Base-by-base conservation (phyloP, 352 stramenopile genomes). In the Globisporangium emineosum region DNA sequence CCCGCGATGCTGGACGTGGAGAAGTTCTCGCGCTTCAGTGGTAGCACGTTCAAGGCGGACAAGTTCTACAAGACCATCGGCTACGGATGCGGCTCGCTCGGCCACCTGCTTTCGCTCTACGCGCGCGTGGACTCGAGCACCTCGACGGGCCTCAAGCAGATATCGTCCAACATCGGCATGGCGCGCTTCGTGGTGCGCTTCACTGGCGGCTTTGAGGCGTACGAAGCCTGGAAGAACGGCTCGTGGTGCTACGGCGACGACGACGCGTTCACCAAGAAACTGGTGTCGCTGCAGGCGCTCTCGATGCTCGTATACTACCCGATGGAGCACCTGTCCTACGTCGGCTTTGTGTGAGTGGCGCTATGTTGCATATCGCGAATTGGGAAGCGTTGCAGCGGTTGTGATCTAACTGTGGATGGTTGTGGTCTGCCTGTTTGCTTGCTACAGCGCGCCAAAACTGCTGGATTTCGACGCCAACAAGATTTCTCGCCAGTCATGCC, bases 261-360 rank as follows among this genome's bases (percentile, higher is more conserved):
- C 58, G 78, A 86, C 66, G 80, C 85, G 13, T 62, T 79, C 65
- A 66, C 90, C 54, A 72, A 78, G 35, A 68, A 69, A 19, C 51
- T 94, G 47, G 86, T 93, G 50, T 78, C 66, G 49, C 60, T 90
- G 6, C 82, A 94, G 64, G 76, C 81, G 60, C 78, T 90, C 67
- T 91, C 83, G 21, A 94, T 94, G 86, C 65, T 94, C 40, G 65
- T 88, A 9, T 94, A 94, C 72, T 91, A 94, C 71, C 86, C 86
- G n/a, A 69, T 94, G 42, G 84, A 94, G 62, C 84, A 94, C 68
- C 69, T 90, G 35, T 91, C 86, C 54, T 94, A 91, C 65, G 64
- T 94, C 33, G 84, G 86, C 4, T 94, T 89, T 70, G 82, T 94
- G 86, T 94, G 65, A 61, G 82, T 76, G 7, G 13, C 17, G 25